These are phyloP conservation scores for Clarireedia hainanense DNA, from an alignment of 2,329 filamentous ascomycete species.

Conservation along the genomic window DNA sequence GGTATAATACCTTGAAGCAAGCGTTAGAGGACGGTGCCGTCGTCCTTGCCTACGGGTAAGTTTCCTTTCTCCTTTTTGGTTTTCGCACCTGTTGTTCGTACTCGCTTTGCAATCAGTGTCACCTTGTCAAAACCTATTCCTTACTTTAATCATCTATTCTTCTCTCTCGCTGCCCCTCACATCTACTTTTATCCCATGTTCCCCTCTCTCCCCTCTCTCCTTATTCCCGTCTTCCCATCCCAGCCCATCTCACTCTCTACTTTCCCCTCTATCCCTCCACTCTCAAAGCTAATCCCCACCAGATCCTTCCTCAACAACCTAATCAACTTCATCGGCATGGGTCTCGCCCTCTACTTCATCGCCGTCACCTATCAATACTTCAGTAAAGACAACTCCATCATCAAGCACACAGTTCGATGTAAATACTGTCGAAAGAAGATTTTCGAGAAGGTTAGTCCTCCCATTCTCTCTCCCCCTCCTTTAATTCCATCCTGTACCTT, in stretches of 20 bases:
- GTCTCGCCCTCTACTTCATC: slow-evolving; percentile 56
- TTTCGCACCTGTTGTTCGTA: neutral
- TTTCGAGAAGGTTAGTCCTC: slow-evolving; percentile 47
- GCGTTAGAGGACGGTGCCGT: slow-evolving; percentile 65
- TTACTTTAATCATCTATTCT: neutral
- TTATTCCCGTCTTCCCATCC: no score
- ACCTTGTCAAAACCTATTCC: neutral
- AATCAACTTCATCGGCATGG: slow-evolving; percentile 59
- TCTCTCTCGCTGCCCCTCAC: no score
- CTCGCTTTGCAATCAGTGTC: neutral
- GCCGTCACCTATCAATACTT: slow-evolving; percentile 54
- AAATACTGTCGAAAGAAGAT: slow-evolving; percentile 58
- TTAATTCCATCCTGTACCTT: no score
- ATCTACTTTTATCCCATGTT: no score
- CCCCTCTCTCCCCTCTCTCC: no score
- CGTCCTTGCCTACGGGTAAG: slow-evolving; percentile 62
- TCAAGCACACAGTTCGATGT: slow-evolving; percentile 63
- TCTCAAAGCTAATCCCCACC: no score
- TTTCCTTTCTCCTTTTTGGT: slow-evolving; percentile 7
- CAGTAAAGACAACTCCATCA: slow-evolving; percentile 51
- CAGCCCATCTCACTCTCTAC: neutral
- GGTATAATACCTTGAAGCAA: slow-evolving; percentile 64
- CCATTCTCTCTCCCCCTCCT: no score
- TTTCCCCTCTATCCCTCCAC: neutral
- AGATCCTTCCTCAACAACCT: slow-evolving; percentile 56